Conservation (phyloP, 2,329 filamentous ascomycete species). For the Pleomassaria siparia region DNA sequence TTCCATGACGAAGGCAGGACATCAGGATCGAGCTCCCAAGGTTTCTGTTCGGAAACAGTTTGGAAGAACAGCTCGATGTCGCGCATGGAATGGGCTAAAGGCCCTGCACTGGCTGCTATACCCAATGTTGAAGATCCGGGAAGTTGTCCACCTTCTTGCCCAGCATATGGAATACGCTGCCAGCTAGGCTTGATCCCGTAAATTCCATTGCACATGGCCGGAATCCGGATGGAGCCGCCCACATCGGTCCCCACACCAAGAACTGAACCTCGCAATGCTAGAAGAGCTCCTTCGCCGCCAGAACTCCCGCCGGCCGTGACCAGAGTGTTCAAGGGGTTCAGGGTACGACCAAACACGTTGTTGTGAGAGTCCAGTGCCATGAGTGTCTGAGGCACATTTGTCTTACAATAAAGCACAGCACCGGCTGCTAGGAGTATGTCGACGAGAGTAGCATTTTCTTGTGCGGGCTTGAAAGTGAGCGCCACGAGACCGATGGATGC, state of each 20-base stretch:
- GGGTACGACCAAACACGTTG: constrained; percentile 49
- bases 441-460: constrained; percentile 45
- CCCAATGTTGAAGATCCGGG: constrained; percentile 51
- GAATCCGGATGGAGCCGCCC: constrained; percentile 56
- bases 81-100: constrained; percentile 50
- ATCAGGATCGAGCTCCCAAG: constrained; percentile 54
- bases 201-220: constrained; percentile 53
- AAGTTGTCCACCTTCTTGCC: constrained; percentile 52
- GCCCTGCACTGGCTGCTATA: constrained; percentile 49
- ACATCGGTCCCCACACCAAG: constrained; percentile 59
- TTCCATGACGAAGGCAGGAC: constrained; percentile 45
- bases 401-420: constrained; percentile 56
- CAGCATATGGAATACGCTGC: constrained; percentile 54
- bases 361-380: constrained; percentile 57
- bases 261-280: constrained; percentile 52
- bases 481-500: constrained; percentile 46
- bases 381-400: constrained; percentile 58
- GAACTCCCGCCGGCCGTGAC: constrained; percentile 56
- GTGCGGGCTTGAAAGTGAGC: constrained; percentile 47
- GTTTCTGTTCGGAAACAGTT: constrained; percentile 54
- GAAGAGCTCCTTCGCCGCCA: constrained; percentile 56
- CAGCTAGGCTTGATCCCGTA: constrained; percentile 52
- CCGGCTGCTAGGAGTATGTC: constrained; percentile 48
- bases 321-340: constrained; percentile 52
- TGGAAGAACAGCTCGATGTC: constrained; percentile 58